phyloP scores from a whole-genome alignment of 768 basidiomycete species.

The Calocera cornea region DNA sequence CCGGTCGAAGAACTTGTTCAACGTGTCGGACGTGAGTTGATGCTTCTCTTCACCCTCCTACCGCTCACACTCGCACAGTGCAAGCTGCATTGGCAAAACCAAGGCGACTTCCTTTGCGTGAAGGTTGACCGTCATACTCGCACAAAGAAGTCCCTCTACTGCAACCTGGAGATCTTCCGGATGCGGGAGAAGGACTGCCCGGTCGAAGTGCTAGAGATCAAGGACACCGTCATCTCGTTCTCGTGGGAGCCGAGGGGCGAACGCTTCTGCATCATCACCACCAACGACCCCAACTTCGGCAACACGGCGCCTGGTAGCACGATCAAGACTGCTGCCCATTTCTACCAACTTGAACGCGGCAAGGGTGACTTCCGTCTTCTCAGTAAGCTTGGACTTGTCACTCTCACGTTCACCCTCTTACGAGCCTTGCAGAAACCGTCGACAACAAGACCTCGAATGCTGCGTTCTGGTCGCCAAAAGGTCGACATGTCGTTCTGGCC shows the following conservation, averaged over 20 bases:
- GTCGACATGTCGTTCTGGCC: constrained; percentile 88
- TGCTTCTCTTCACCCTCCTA: not conserved
- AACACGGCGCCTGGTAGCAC: constrained; percentile 81
- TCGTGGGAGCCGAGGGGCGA: constrained; percentile 98
- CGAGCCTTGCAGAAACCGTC: constrained; percentile 43
- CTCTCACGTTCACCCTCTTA: not conserved
- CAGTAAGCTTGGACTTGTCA: constrained; percentile 34
- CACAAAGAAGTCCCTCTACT: constrained; percentile 95
- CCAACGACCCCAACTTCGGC: constrained; percentile 82
- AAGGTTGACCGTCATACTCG: constrained; percentile 98
- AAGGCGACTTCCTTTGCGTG: constrained; percentile 95
- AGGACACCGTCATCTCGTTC: constrained; percentile 92
- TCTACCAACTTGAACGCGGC: constrained; percentile 80
- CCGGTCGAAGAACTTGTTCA: constrained; percentile 93
- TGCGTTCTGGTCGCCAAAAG: constrained; percentile 91
- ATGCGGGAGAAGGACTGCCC: constrained; percentile 95
- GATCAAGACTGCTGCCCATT: constrained; percentile 91
- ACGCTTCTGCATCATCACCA: constrained; percentile 90
- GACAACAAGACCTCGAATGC: constrained; percentile 79
- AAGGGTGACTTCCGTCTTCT: constrained; percentile 93
- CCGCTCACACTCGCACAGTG: constrained; percentile 44
- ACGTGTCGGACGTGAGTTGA: constrained; percentile 76
- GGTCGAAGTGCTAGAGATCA: constrained; percentile 93
- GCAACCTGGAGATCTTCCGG: constrained; percentile 95
- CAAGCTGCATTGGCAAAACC: constrained; percentile 96